Conservation (phyloP, 371 early-diverging fungal genomes). For the Mucor mucedo region DNA sequence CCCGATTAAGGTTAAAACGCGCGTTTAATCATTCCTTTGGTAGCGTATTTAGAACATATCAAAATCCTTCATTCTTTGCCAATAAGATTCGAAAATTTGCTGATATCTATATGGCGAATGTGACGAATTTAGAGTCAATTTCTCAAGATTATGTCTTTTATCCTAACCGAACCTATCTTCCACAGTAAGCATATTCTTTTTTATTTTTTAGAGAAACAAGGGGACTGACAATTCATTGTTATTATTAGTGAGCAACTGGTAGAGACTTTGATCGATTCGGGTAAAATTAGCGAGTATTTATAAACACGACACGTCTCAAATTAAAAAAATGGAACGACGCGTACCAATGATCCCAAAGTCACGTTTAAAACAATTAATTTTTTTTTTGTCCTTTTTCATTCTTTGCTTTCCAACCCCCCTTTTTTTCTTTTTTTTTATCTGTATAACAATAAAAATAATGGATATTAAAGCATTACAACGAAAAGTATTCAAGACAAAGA, state of each 20-base stretch:
- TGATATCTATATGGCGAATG: conserved; percentile 62
- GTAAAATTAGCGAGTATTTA: conserved; percentile 11
- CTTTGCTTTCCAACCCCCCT: not conserved
- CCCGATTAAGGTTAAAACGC: conserved; percentile 52
- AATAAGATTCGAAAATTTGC: conserved; percentile 63
- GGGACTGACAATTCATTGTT: not conserved
- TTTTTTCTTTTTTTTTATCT: conserved; percentile 1
- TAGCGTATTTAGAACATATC: conserved; percentile 68
- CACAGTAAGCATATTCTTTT: conserved; percentile 53
- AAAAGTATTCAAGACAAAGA: conserved; percentile 14
- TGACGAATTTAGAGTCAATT: conserved; percentile 60
- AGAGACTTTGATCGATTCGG: conserved; percentile 52
- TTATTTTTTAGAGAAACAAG: not conserved
- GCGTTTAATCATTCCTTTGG: conserved; percentile 69
- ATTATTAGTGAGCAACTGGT: conserved; percentile 45
- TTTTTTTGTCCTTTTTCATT: too few species aligned
- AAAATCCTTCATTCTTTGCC: conserved; percentile 69
- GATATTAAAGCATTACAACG: conserved; percentile 13
- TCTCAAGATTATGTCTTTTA: conserved; percentile 69
- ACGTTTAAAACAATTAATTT: not conserved
- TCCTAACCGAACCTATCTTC: conserved; percentile 64
- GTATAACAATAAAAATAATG: not conserved
- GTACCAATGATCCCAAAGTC: not conserved
- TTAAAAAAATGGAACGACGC: not conserved
- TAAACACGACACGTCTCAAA: not conserved